A percentile compares a stretch with the other conserved stretches of the same genome.
These are phyloP conservation scores for Solanum paucissectum DNA, from an alignment of 257 asterid species.

Conservation along the genomic window DNA sequence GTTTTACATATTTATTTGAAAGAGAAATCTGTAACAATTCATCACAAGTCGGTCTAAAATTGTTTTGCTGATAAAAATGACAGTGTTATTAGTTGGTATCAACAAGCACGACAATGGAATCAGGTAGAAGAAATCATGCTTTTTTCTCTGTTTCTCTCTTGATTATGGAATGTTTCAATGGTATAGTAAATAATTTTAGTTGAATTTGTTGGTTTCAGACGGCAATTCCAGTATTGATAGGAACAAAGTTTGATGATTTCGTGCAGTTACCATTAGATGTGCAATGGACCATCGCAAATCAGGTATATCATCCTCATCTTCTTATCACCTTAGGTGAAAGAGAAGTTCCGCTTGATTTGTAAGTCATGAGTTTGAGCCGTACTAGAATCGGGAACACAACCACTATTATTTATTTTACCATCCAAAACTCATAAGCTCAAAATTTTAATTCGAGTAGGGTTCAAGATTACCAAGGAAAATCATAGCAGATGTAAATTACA, in stretches of 20 bases:
- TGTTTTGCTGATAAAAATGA: not conserved
- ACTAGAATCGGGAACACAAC: not conserved
- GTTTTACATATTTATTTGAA: not conserved
- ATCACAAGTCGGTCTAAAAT: not conserved
- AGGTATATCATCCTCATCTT: slow-evolving; percentile 32
- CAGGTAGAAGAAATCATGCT: slow-evolving; percentile 33
- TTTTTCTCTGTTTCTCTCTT: not conserved
- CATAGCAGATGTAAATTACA: not conserved
- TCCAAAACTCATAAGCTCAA: not conserved
- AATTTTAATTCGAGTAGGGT: too few species aligned
- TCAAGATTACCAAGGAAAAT: not conserved
- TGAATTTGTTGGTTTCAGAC: slow-evolving; percentile 27
- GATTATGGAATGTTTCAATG: not conserved
- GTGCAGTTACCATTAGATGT: slow-evolving; percentile 62
- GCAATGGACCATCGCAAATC: slow-evolving; percentile 76
- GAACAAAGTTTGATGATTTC: slow-evolving; percentile 87
- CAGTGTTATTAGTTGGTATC: slow-evolving; percentile 68
- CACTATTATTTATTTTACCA: not conserved
- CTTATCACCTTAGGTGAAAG: not conserved
- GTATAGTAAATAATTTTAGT: not conserved
- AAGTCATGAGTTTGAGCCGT: not conserved
- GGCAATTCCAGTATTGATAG: slow-evolving; percentile 69
- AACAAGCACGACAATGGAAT: slow-evolving; percentile 69
- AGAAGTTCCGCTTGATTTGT: not conserved
- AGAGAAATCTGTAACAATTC: not conserved